phyloP scores from a whole-genome alignment of 768 basidiomycete species.

The Suillus fuscotomentosus region DNA sequence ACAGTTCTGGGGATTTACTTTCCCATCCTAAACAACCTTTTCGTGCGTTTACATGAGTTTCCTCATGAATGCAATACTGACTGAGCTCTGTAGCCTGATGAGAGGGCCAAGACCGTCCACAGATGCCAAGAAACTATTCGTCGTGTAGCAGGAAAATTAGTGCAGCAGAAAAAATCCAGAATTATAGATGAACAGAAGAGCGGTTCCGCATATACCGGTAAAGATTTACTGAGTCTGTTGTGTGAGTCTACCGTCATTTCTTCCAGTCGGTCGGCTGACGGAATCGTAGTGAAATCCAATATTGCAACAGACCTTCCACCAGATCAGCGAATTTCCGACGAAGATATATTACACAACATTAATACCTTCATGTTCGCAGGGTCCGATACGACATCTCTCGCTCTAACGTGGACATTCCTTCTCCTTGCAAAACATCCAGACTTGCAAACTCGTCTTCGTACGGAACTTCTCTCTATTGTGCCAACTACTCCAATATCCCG shows the following conservation, averaged over 20 bases:
- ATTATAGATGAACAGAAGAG: constrained; percentile 57
- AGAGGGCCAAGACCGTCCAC: constrained; percentile 45
- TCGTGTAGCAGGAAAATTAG: constrained; percentile 69
- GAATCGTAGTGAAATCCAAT: constrained; percentile 75
- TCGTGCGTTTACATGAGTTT: constrained; percentile 42
- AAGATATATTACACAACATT: constrained; percentile 82
- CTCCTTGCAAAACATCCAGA: constrained; percentile 66
- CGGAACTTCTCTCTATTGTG: constrained; percentile 56
- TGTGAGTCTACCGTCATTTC: constrained; percentile 44
- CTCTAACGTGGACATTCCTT: constrained; percentile 82
- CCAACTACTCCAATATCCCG: constrained; percentile 40
- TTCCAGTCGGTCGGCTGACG: constrained; percentile 10
- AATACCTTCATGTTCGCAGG: constrained; percentile 92
- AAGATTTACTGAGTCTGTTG: constrained; percentile 76
- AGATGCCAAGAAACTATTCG: constrained; percentile 62
- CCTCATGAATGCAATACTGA: background rate
- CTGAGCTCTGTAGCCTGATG: constrained; percentile 46
- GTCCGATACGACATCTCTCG: constrained; percentile 82
- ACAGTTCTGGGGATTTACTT: constrained; percentile 54
- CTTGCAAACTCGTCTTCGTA: constrained; percentile 68
- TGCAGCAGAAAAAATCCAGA: constrained; percentile 77
- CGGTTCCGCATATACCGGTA: constrained; percentile 54
- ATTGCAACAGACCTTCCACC: constrained; percentile 63
- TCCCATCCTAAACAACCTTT: constrained; percentile 51
- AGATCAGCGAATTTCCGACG: constrained; percentile 79